Evolutionary conservation across 805 yeast species (phyloP).

Genomic region (Scheffersomyces coipomensis): DNA sequence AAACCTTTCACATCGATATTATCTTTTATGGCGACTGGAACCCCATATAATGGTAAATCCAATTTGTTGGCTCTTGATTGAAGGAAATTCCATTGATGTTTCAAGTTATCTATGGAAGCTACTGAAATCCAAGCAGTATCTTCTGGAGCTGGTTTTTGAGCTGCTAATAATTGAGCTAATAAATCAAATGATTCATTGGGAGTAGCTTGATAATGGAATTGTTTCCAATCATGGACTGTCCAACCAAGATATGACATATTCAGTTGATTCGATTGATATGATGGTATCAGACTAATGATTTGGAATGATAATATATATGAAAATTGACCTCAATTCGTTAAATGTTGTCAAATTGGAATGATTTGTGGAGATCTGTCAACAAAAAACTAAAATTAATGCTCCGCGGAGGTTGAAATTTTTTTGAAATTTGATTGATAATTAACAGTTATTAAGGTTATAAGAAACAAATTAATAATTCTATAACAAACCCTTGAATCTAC

Average conservation of each 20-base stretch:
- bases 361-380: neutral
- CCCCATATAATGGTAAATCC: slow-evolving; percentile 79
- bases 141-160: slow-evolving; percentile 44
- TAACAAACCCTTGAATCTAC: too few relatives aligned
- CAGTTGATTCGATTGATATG: neutral
- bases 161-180: slow-evolving; percentile 44
- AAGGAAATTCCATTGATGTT: slow-evolving; percentile 75
- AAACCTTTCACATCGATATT: slow-evolving; percentile 85
- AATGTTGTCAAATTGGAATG: neutral
- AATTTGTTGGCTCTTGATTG: slow-evolving; percentile 58
- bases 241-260: slow-evolving; percentile 52
- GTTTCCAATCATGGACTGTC: slow-evolving; percentile 78
- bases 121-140: slow-evolving; percentile 95
- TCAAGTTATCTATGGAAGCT: slow-evolving; percentile 58
- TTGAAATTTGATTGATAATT: too few relatives aligned
- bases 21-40: slow-evolving; percentile 92
- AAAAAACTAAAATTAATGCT: neutral
- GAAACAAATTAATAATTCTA: too few relatives aligned
- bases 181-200: slow-evolving; percentile 58
- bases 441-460: too few relatives aligned
- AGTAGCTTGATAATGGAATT: slow-evolving; percentile 61
- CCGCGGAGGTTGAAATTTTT: neutral
- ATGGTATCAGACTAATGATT: too few relatives aligned
- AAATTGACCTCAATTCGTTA: too few relatives aligned
- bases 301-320: too few relatives aligned